These are phyloP conservation scores for Blastobotrys illinoisensis DNA, from an alignment of 1,139 yeast species.

Conservation along the genomic window DNA sequence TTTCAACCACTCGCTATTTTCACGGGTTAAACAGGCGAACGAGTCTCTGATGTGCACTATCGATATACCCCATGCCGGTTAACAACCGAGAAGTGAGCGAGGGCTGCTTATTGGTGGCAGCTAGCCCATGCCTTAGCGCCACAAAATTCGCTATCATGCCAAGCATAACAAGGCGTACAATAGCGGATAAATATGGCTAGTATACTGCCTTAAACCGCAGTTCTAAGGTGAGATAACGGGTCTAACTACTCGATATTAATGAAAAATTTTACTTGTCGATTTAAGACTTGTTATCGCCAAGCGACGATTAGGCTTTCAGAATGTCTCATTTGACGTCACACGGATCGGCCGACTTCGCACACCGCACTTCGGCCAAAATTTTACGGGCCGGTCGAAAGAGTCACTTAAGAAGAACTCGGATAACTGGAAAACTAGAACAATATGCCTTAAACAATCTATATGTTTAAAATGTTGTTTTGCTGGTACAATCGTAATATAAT, in stretches of 20 bases:
- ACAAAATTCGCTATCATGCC: neutral
- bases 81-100: neutral
- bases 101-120: neutral
- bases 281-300: neutral
- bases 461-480: too few species aligned
- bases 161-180: too few species aligned
- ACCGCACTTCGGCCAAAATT: neutral
- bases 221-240: neutral
- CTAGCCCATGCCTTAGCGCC: neutral
- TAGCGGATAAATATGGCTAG: too few species aligned
- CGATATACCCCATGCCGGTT: neutral
- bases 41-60: neutral
- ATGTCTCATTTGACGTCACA: neutral
- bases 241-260: neutral
- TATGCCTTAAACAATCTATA: too few species aligned
- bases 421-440: too few species aligned
- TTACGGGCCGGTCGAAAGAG: too few species aligned
- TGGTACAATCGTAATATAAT: too few species aligned
- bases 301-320: neutral
- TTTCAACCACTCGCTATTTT: neutral
- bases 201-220: too few species aligned
- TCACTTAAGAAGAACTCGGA: too few species aligned
- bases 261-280: neutral
- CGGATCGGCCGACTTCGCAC: neutral
- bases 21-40: neutral